phyloP scores from a whole-genome alignment of 176 grass and related monocot genomes.

The Echinochloa phyllopogon region DNA sequence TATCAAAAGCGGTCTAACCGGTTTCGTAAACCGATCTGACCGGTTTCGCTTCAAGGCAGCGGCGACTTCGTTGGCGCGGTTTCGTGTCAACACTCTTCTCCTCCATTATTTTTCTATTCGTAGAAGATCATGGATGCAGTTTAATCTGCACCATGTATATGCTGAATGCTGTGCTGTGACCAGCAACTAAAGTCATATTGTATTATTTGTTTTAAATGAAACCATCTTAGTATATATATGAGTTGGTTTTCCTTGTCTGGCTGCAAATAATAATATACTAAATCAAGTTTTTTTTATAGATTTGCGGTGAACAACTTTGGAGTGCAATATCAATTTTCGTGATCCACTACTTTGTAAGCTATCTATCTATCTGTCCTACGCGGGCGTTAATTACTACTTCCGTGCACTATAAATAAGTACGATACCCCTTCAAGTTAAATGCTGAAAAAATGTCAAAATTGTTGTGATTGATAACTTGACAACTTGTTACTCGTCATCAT shows the following conservation, averaged over 20 bases:
- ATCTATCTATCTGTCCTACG: background rate
- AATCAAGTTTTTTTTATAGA: background rate
- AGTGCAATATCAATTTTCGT: background rate
- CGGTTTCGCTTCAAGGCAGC: no score
- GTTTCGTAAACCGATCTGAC: no score
- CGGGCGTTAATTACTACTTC: background rate
- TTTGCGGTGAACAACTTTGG: conserved; percentile 19
- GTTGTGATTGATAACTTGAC: conserved; percentile 1
- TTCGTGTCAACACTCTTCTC: no score
- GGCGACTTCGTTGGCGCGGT: no score
- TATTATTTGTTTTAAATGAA: background rate
- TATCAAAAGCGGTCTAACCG: no score
- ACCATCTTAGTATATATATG: background rate
- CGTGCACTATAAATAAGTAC: background rate
- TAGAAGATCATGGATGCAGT: conserved; percentile 1
- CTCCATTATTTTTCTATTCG: background rate
- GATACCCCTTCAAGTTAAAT: background rate
- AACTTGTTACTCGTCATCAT: background rate
- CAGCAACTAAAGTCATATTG: background rate
- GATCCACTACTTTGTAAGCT: background rate
- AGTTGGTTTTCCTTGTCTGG: conserved; percentile 7
- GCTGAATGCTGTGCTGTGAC: background rate
- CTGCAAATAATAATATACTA: background rate
- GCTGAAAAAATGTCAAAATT: background rate
- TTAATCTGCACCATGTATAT: background rate